Conservation (phyloP, 768 basidiomycete genomes). For the Russula vinacea region DNA sequence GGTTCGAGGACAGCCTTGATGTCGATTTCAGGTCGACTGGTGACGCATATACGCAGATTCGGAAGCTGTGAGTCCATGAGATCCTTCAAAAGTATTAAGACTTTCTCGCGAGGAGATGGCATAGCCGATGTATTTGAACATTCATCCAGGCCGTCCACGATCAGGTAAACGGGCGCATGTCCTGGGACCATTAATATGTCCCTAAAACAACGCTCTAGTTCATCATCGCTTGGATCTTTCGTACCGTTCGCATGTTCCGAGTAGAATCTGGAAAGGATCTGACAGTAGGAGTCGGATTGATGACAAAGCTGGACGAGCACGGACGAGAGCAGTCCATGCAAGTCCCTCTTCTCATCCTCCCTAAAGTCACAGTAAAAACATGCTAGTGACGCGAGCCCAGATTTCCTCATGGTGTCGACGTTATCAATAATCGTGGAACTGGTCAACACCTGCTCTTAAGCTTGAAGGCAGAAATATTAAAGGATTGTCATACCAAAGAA, state of each 20-base stretch:
- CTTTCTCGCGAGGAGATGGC: not conserved
- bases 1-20: conserved; percentile 1
- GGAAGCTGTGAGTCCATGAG: not conserved
- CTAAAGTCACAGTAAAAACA: conserved; percentile 8
- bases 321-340: conserved; percentile 5
- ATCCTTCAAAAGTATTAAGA: not conserved
- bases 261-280: not conserved
- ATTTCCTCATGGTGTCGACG: not conserved
- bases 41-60: not conserved
- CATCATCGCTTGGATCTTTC: not conserved
- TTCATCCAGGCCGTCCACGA: conserved; percentile 7
- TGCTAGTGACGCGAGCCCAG: not conserved
- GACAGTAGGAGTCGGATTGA: not conserved
- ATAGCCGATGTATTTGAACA: not conserved
- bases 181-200: not conserved
- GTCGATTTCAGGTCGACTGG: conserved; percentile 3
- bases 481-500: not conserved
- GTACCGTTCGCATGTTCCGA: not conserved
- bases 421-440: conserved; percentile 1
- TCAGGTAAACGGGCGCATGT: not conserved
- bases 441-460: not conserved
- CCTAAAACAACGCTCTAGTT: not conserved
- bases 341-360: not conserved
- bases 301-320: conserved; percentile 3
- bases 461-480: not conserved